These are phyloP conservation scores for Xylaria sp. DNA, from an alignment of 2,329 filamentous ascomycete species.

Conservation along the genomic window DNA sequence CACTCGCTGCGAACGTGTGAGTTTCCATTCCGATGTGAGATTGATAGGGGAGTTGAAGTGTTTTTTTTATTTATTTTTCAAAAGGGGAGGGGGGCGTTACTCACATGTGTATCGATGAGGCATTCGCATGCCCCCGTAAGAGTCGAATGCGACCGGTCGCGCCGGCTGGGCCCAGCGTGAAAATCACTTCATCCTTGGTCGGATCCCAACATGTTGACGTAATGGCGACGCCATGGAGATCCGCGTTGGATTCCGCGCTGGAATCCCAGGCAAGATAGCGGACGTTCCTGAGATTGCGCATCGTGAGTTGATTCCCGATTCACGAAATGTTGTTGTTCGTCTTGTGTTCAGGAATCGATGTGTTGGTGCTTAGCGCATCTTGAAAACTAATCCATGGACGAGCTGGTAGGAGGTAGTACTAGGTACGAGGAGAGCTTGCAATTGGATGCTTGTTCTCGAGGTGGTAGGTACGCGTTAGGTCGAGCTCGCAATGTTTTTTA, in stretches of 20 bases:
- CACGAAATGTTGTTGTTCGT: not conserved
- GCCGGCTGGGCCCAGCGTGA: slow-evolving; percentile 74
- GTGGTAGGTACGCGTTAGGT: no score
- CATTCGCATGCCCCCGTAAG: slow-evolving; percentile 43
- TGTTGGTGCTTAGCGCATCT: slow-evolving; percentile 9
- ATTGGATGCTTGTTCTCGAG: no score
- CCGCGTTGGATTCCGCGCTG: slow-evolving; percentile 49
- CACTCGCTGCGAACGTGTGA: slow-evolving; percentile 30
- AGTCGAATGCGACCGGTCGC: slow-evolving; percentile 69
- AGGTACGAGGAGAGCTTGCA: no score
- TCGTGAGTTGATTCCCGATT: slow-evolving; percentile 37
- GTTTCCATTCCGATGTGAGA: not conserved
- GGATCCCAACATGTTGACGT: slow-evolving; percentile 84
- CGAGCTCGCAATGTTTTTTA: no score
- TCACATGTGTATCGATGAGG: slow-evolving; percentile 37
- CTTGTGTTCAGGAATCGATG: slow-evolving; percentile 1
- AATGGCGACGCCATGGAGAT: slow-evolving; percentile 47
- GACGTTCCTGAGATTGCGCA: slow-evolving; percentile 85
- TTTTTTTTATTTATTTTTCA: not conserved
- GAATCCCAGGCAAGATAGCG: slow-evolving; percentile 61
- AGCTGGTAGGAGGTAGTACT: not conserved
- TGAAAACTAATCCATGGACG: not conserved
- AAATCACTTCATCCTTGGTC: slow-evolving; percentile 69
- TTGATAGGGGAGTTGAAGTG: not conserved
- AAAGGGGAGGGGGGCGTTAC: slow-evolving; percentile 16